These are phyloP conservation scores for Bothriochloa decipiens DNA, from an alignment of 176 grass and related monocot species.

Conservation along the genomic window DNA sequence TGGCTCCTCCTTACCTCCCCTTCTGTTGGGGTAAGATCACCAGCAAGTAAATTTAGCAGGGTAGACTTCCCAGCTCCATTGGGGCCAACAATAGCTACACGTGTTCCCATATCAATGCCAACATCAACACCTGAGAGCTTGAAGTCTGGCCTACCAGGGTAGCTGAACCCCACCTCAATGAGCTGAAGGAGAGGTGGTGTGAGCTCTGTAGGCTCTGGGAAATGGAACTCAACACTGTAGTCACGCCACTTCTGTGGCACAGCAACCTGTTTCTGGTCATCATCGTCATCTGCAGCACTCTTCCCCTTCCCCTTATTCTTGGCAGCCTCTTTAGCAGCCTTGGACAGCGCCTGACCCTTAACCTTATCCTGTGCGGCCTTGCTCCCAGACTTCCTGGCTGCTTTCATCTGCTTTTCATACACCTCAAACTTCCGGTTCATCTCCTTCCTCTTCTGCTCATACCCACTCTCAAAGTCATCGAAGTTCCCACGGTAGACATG, in stretches of 20 bases:
- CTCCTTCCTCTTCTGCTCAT: conserved; percentile 95
- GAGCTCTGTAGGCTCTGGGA: conserved; percentile 93
- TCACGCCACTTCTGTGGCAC: conserved; percentile 88
- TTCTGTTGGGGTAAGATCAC: conserved; percentile 78
- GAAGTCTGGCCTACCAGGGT: conserved; percentile 79
- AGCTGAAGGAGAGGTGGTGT: conserved; percentile 94
- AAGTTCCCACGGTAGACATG: conserved; percentile 95
- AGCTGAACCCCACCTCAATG: conserved; percentile 86
- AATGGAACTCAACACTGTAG: conserved; percentile 94
- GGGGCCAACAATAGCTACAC: conserved; percentile 92
- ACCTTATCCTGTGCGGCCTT: conserved; percentile 91
- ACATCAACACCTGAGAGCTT: conserved; percentile 87
- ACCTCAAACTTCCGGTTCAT: conserved; percentile 84
- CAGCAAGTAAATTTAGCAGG: conserved; percentile 91
- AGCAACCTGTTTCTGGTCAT: conserved; percentile 61
- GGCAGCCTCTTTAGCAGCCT: conserved; percentile 77
- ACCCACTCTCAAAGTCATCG: conserved; percentile 88
- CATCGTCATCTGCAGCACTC: conserved; percentile 55
- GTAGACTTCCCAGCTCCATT: conserved; percentile 98
- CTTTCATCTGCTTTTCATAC: conserved; percentile 88
- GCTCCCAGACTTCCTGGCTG: conserved; percentile 85
- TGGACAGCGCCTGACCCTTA: conserved; percentile 75
- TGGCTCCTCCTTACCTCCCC: conserved; percentile 88
- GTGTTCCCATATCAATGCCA: conserved; percentile 97
- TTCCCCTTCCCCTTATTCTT: conserved; percentile 90